These are phyloP conservation scores for Pythium angustatum DNA, from an alignment of 352 stramenopile species.

Conservation along the genomic window DNA sequence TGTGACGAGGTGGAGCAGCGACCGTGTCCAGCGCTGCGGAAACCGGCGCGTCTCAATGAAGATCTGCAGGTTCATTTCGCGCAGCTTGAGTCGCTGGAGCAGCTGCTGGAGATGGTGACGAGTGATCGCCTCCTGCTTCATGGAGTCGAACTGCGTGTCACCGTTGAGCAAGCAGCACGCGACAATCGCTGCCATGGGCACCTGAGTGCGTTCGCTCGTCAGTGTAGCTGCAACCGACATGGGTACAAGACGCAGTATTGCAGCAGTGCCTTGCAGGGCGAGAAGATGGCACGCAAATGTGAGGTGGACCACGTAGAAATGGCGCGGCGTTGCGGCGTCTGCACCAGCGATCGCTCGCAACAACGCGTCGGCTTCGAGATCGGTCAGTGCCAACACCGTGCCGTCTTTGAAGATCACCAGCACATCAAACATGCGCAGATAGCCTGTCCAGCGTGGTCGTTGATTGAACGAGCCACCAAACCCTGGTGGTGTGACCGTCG, in stretches of 20 bases:
- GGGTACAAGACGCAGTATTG: background rate
- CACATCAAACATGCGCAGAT: constrained; percentile 36
- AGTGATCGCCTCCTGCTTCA: constrained; percentile 6
- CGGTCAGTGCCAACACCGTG: constrained; percentile 40
- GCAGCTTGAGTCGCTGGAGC: constrained; percentile 1
- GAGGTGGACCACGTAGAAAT: constrained; percentile 6
- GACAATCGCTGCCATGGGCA: constrained; percentile 8
- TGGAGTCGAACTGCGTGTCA: constrained; percentile 19
- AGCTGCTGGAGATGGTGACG: constrained; percentile 8
- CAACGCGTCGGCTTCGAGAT: constrained; percentile 44
- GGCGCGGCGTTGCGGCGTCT: background rate
- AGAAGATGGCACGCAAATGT: constrained; percentile 11
- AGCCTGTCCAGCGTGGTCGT: constrained; percentile 21
- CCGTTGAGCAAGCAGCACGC: constrained; percentile 23
- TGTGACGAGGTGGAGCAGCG: constrained; percentile 17
- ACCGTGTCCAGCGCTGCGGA: constrained; percentile 15
- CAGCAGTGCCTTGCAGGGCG: background rate
- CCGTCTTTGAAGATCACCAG: constrained; percentile 45
- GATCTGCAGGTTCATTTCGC: constrained; percentile 4
- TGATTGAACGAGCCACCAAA: background rate
- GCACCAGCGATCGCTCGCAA: constrained; percentile 28
- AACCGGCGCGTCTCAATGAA: constrained; percentile 18
- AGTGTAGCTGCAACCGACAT: background rate
- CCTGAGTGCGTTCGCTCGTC: background rate
- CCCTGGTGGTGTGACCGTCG: constrained; percentile 10